phyloP scores from a whole-genome alignment of 2,329 filamentous ascomycete species.

The Aquanectria penicillioides region DNA sequence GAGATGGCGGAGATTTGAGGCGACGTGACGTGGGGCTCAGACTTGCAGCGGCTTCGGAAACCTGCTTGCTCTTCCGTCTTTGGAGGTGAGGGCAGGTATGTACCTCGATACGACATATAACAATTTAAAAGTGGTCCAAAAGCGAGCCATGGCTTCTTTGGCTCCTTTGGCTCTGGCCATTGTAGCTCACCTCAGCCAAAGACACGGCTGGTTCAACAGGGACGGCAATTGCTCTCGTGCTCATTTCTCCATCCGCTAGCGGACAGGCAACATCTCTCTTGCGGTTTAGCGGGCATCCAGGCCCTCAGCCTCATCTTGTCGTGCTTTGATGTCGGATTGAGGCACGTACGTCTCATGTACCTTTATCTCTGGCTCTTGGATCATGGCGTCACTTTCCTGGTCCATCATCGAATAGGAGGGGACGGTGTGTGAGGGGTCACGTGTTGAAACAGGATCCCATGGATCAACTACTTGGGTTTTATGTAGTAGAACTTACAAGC shows the following conservation, averaged over 20 bases:
- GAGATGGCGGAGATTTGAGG: neutral
- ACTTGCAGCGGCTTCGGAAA: conserved; percentile 6
- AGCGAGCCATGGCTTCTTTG: neutral
- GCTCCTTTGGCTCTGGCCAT: too few species aligned
- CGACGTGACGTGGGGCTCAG: neutral
- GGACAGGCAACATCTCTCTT: neutral
- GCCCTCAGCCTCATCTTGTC: neutral
- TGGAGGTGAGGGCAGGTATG: too few species aligned
- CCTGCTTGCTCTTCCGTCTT: too few species aligned
- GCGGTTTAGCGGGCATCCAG: conserved; percentile 8
- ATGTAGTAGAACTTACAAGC: too few species aligned
- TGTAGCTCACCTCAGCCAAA: neutral
- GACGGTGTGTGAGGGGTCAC: neutral
- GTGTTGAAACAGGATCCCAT: too few species aligned
- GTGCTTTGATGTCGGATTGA: neutral
- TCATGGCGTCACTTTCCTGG: conserved; percentile 15
- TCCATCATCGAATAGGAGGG: neutral
- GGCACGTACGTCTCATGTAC: neutral
- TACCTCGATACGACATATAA: neutral
- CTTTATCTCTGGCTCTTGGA: neutral
- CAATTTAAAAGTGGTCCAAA: conserved; percentile 16
- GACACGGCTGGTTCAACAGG: neutral
- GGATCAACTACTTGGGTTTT: too few species aligned
- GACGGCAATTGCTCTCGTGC: conserved; percentile 22
- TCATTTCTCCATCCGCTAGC: neutral